Percentiles rank a stretch among this genome's conserved stretches.
These are phyloP conservation scores for Beauveria sp. DNA, from an alignment of 2,329 filamentous ascomycete genomes.

Conservation along the genomic window DNA sequence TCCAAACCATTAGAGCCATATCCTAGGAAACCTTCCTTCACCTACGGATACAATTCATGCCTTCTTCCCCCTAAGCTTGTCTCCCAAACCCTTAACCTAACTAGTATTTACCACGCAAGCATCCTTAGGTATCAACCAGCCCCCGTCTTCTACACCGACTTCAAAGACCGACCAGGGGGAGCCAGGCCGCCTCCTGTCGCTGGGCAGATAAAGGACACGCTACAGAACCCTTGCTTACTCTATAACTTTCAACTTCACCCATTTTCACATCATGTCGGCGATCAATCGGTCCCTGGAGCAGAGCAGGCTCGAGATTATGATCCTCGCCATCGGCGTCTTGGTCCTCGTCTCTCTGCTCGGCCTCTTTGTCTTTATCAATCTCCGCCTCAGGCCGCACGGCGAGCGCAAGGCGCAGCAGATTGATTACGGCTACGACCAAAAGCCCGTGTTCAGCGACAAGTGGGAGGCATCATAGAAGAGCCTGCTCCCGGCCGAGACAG, in stretches of 20 bases:
- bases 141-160: conserved; percentile 10
- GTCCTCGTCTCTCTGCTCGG: conserved; percentile 25
- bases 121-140: conserved; percentile 10
- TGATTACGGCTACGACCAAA: conserved; percentile 17
- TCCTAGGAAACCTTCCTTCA: neutral
- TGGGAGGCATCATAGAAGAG: conserved; percentile 15
- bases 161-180: conserved; percentile 5
- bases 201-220: neutral
- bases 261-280: conserved; percentile 13
- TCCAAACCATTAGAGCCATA: neutral
- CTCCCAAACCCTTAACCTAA: neutral
- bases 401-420: conserved; percentile 1
- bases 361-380: conserved; percentile 24
- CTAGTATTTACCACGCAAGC: neutral
- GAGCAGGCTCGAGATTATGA: conserved; percentile 25
- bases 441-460: conserved; percentile 16
- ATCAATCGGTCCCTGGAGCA: conserved; percentile 19
- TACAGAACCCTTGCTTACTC: neutral
- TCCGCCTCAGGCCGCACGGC: conserved; percentile 16
- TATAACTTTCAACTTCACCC: neutral
- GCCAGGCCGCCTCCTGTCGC: neutral
- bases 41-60: neutral
- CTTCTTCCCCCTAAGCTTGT: neutral
- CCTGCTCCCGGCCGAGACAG: neutral
- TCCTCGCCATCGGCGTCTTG: conserved; percentile 26